Percentiles rank a stretch among this genome's conserved stretches.
phyloP scores from a whole-genome alignment of 345 rosid genomes.

The Camelina neglecta region DNA sequence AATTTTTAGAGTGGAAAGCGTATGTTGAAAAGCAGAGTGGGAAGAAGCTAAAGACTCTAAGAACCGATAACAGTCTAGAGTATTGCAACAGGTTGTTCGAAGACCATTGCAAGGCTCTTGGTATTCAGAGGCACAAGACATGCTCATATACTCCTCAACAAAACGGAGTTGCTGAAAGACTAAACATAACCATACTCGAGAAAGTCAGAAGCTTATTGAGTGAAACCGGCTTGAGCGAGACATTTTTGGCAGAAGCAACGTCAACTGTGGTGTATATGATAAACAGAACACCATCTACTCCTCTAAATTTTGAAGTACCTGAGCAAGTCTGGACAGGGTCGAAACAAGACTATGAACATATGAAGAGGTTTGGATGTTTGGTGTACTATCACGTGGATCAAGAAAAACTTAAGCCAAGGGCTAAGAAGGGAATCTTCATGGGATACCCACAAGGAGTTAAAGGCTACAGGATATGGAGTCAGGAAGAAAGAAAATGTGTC shows the following conservation, averaged over 20 bases:
- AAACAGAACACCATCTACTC: background rate
- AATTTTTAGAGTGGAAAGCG: background rate
- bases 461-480: background rate
- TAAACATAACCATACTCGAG: background rate
- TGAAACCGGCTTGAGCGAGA: background rate
- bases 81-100: background rate
- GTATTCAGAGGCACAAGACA: background rate
- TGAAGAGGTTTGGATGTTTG: background rate
- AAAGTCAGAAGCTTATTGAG: background rate
- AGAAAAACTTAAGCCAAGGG: background rate
- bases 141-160: background rate
- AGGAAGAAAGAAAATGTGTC: background rate
- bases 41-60: too few relatives aligned
- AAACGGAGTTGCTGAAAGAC: background rate
- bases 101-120: background rate
- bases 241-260: background rate
- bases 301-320: background rate
- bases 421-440: background rate
- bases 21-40: background rate
- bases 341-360: background rate
- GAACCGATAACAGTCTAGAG: background rate
- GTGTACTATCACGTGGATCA: background rate
- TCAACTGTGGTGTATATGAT: background rate
- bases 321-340: background rate
- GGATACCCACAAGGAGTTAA: background rate